Base-by-base conservation (phyloP, 1,284 basidiomycete species). In the Fomes fomentarius region DNA sequence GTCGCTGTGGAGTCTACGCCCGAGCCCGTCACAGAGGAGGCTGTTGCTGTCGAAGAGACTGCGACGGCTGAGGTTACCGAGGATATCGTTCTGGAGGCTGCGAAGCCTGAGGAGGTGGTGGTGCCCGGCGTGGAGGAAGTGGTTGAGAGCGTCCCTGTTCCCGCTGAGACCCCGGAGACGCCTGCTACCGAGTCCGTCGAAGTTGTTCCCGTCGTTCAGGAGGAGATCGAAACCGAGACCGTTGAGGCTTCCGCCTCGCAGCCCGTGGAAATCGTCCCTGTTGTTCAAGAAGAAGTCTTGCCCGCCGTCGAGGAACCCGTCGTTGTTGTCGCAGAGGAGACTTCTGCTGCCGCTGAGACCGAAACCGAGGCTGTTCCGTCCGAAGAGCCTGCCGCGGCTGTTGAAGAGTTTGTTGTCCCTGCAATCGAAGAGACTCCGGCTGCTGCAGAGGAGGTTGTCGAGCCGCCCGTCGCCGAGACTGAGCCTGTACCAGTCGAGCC, bases 371-470 rank as follows among this genome's bases (percentile, higher is more conserved):
- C 34, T 22, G 19, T 22, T 31, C 5, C 10, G 11, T n/a, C 19
- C 25, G 25, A 31, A 25, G 6, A 17, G n/a, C n/a, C 28, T 12
- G 28, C 28, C 28, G 48, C 25, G 21, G 25, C 44, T n/a, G 37
- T 46, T 1, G 45, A 54, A 15, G 42, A 53, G 19, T 30, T 41
- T 33, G 38, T 39, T 12, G 25, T 45, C 0, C 34, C 37, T 14
- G 40, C 21, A 5, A 37, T 26, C n/a, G 40, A 48, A 5, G 53
- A 6, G 28, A 30, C 44, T 12, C 21, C 43, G 8, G n/a, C 35
- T 35, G 31, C 25, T 28, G 44, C 22, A 11, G 45, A 47, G 28
- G 51, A 50, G n/a, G 41, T 38, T 11, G 51, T 51, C 17, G 53
- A 52, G n/a, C n/a, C n/a, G n/a, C n/a, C n/a, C n/a, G n/a, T n/a